Evolutionary conservation across 2,329 filamentous ascomycete species (phyloP), one percentile per base, ranked within the genome.

Genomic region (Dryadomyces quercus-mongolicae): DNA sequence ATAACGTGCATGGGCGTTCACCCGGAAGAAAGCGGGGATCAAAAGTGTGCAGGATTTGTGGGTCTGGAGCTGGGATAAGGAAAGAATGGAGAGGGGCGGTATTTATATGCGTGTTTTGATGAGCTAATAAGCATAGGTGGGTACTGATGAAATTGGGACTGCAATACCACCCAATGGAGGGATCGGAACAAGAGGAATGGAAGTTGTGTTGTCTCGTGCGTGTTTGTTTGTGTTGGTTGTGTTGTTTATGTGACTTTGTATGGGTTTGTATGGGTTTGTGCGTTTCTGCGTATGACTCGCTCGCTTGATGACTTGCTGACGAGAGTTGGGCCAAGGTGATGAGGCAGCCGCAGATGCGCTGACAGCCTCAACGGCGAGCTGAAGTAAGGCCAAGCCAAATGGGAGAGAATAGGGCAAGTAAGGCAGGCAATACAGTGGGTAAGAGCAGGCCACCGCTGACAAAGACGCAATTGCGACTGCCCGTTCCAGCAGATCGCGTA

Each of bases 111-210:
- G n/a, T 53, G 51, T 56, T 57, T 56, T 53, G 55, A 55, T 55
- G 53, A 54, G 55, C 57, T 57, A 60, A 59, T 55, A 56, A 57
- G 54, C 55, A 50, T 10, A 43, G 49, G 58, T 60, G 57, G 58
- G 31, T 55, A 57, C 52, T 15, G 20, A 54, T 22, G 53, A 59
- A 57, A 57, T 60, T 60, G 54, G 54, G 54, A 55, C 48, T 51
- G 48, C 25, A 18, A 51, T 18, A 44, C 47, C 18, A 49, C 21
- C 43, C 31, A 53, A 53, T 55, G 44, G 44, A 46, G 40, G 45
- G 25, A 45, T 46, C 53, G 52, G 46, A 43, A 49, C 38, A 22
- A 40, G 36, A 20, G 51, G 42, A 34, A 36, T 8, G 43, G 9
- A 40, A 31, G 40, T 25, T 43, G 21, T 45, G 49, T 10, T 34